Conservation (phyloP, 495 filamentous ascomycete genomes). For the Penicillium herquei region DNA sequence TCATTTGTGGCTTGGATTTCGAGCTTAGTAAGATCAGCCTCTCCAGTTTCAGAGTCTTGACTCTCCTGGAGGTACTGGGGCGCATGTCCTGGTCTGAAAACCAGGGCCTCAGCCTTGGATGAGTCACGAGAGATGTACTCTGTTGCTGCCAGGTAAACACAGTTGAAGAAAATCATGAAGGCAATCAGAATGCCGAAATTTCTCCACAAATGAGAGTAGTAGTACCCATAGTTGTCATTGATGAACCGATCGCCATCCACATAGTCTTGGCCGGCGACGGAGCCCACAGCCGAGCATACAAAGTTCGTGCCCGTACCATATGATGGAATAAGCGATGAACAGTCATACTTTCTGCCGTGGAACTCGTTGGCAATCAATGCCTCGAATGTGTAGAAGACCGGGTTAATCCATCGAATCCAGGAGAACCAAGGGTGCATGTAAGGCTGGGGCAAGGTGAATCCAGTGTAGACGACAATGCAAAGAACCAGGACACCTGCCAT, state of each 20-base stretch:
- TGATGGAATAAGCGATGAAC: slow-evolving; percentile 37
- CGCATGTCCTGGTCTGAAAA: slow-evolving; percentile 37
- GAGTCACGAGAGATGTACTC: slow-evolving; percentile 31
- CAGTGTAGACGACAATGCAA: slow-evolving; percentile 41
- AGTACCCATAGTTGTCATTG: slow-evolving; percentile 50
- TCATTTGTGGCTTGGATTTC: slow-evolving; percentile 21
- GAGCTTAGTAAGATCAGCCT: slow-evolving; percentile 9
- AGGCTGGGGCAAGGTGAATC: slow-evolving; percentile 38
- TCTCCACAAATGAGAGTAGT: slow-evolving; percentile 57
- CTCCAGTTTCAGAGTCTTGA: slow-evolving; percentile 17
- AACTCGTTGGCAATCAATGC: slow-evolving; percentile 54
- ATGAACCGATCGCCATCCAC: slow-evolving; percentile 55
- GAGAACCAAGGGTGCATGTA: slow-evolving; percentile 48
- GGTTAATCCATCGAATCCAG: slow-evolving; percentile 45
- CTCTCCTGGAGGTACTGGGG: slow-evolving; percentile 27
- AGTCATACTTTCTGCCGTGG: slow-evolving; percentile 46
- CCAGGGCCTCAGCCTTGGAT: slow-evolving; percentile 34
- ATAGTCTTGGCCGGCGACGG: slow-evolving; percentile 41
- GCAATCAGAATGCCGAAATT: slow-evolving; percentile 62
- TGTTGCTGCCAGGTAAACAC: slow-evolving; percentile 35
- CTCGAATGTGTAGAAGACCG: slow-evolving; percentile 41
- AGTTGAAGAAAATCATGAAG: slow-evolving; percentile 56
- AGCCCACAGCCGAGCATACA: slow-evolving; percentile 52
- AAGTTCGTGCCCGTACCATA: slow-evolving; percentile 38
- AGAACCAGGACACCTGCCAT: slow-evolving; percentile 42